A percentile compares a stretch with the other conserved stretches of the same genome.
phyloP scores from a whole-genome alignment of 2,329 filamentous ascomycete genomes.

The Cladophialophora carrionii region DNA sequence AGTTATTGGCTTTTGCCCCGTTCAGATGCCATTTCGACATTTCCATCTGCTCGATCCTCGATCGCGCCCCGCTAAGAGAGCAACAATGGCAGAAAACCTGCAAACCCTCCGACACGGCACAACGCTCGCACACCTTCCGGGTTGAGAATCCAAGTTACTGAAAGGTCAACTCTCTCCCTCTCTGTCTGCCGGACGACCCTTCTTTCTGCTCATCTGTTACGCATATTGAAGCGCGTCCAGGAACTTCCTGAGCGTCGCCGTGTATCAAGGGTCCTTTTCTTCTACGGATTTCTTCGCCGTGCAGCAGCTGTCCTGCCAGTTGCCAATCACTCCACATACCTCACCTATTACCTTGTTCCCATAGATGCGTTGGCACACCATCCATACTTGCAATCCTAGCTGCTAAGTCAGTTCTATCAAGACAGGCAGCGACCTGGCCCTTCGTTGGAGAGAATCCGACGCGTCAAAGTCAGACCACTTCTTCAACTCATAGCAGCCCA shows the following conservation, averaged over 20 bases:
- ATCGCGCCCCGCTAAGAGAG: constrained; percentile 10
- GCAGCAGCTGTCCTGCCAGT: constrained; percentile 3
- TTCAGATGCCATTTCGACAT: constrained; percentile 34
- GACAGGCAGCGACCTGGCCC: background rate
- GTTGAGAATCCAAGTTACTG: constrained; percentile 1
- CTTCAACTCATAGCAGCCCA: background rate
- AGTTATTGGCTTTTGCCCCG: constrained; percentile 13
- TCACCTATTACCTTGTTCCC: constrained; percentile 3
- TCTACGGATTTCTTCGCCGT: background rate
- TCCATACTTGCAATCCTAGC: background rate
- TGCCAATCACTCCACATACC: constrained; percentile 9
- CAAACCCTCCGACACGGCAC: constrained; percentile 3
- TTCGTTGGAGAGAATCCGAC: background rate
- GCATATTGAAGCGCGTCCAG: constrained; percentile 10
- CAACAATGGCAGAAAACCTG: constrained; percentile 16
- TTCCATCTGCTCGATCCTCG: constrained; percentile 32
- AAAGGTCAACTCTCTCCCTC: constrained; percentile 16
- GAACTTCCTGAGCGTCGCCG: constrained; percentile 9
- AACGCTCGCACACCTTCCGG: constrained; percentile 16
- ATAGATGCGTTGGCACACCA: constrained; percentile 1
- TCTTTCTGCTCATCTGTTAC: constrained; percentile 19
- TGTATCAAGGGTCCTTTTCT: constrained; percentile 22
- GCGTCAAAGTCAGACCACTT: background rate
- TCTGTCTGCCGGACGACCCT: constrained; percentile 21
- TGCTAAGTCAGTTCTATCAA: background rate